These are phyloP conservation scores for Globisporangium cylindrosporum DNA, from an alignment of 352 stramenopile genomes.

Conservation along the genomic window DNA sequence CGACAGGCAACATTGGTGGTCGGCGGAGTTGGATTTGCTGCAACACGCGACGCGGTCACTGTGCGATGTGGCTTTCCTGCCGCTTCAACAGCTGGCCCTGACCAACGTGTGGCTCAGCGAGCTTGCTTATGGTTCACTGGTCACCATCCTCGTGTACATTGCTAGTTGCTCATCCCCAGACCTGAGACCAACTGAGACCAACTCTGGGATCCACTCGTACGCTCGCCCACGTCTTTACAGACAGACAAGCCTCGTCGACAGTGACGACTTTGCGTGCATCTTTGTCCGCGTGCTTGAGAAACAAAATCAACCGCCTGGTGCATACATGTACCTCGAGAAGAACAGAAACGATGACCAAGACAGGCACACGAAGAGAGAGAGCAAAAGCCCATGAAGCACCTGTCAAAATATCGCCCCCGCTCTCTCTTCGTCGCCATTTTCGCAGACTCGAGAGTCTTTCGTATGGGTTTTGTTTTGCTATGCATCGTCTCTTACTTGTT, in stretches of 20 bases:
- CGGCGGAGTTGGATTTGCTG: not conserved
- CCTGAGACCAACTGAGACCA: not conserved
- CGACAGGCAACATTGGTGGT: slow-evolving; percentile 4
- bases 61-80: not conserved
- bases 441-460: no score
- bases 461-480: not conserved
- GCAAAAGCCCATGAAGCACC: not conserved
- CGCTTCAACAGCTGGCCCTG: not conserved
- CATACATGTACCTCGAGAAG: not conserved
- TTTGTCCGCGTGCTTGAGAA: not conserved
- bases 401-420: not conserved
- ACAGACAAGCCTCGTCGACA: not conserved
- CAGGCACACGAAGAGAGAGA: not conserved
- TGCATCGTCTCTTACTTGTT: not conserved
- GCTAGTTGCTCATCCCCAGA: not conserved
- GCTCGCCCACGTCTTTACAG: not conserved
- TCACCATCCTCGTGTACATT: not conserved
- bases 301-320: not conserved
- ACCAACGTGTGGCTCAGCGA: not conserved
- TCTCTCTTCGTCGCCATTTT: not conserved
- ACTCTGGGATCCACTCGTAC: not conserved
- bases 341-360: slow-evolving; percentile 1
- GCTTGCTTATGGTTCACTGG: not conserved
- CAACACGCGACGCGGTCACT: not conserved
- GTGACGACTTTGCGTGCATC: not conserved